Base-by-base conservation (phyloP, 176 grass and related monocot genomes). In the Bromus sterilis region DNA sequence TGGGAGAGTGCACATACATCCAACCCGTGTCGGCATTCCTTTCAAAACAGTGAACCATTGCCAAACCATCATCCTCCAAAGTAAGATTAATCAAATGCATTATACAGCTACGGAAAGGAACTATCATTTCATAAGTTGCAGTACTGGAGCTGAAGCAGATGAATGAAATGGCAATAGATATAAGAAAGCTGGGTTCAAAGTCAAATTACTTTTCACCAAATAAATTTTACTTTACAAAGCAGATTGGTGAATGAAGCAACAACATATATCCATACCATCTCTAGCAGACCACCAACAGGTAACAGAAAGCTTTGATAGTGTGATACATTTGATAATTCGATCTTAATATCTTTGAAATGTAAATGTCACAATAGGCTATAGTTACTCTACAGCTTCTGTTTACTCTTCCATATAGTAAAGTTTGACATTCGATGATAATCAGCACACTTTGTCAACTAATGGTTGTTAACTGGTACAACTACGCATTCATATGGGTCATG, bases 391-490 rank as follows among this genome's bases (percentile, higher is more conserved):
- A 15, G 11, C 42, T 79, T 80, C 12, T 48, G 59, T 49, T 1
- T 23, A 58, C 33, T 66, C 64, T 61, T 34, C 26, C 26, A 49
- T 61, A 63, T 37, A 53, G 30, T 68, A 26, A 53, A 23, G 62
- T 31, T 89, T 49, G 70, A 73, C 82, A 76, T 76, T 80, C 25
- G 21, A 13, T 7, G 0, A 39, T 35, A 9, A 80, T 62, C 71
- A 63, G 42, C 26, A 21, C 12, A 5, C 63, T 56, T 81, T 72
- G 53, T 78, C 77, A 85, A 81, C 43, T 43, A 77, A 43, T 42
- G 71, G 77, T 71, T 81, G 87, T 80, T 89, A 80, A 77, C 64
- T 30, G 78, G 55, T 89, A 72, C 42, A 89, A 77, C 78, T 57
- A 77, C 55, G 39, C 44, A 66, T 28, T 41, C 55, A 11, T 77